Base-by-base conservation (phyloP, 2,329 filamentous ascomycete genomes). In the Verticillium klebahnii region DNA sequence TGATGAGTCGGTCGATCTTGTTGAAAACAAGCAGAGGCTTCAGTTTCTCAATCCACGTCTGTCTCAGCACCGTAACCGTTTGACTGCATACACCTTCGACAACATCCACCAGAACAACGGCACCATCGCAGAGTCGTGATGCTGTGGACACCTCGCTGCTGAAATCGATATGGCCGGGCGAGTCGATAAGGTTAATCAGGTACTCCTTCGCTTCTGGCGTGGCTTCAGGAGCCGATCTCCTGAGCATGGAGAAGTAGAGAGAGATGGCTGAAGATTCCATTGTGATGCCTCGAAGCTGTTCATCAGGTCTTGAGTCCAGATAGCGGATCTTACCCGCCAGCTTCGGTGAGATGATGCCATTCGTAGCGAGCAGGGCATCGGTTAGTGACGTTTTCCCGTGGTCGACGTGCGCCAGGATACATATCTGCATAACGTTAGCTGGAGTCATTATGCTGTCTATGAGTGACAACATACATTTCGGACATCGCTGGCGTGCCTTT, bases 231-330 rank as follows among this genome's bases (percentile, higher is more conserved):
- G 85, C 81, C 40, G 86, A 80, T 67, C 92, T 86, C 67, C 93
- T 85, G 60, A 96, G 80, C 84, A 98, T 92, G 39, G 93, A 96
- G 75, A 99, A 99, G 77, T 91, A 96, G 37, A 99, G 82, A 0
- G 95, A 98, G 66, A 99, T 99, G 65, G 95, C 95, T 6, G 94
- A 98, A 0, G 95, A 98, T 75, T 99, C 95, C 95, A 99, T 99
- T n/a, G 95, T 99, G 72, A 99, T 99, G 61, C 95, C 95, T 67
- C 95, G 89, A 17, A 91, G 85, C 77, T 99, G 95, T 75, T 99
- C 95, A 76, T 99, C 95, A 1, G 94, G 94, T 54, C 95, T 85
- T 25, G 95, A 98, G 78, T 99, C 95, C 63, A 99, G 87, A 72
- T 98, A 99, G 67, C 95, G 90, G 76, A 99, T 96, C 82, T 98